These are phyloP conservation scores for Pseudohalonectria lignicola DNA, from an alignment of 2,329 filamentous ascomycete genomes.

Conservation along the genomic window DNA sequence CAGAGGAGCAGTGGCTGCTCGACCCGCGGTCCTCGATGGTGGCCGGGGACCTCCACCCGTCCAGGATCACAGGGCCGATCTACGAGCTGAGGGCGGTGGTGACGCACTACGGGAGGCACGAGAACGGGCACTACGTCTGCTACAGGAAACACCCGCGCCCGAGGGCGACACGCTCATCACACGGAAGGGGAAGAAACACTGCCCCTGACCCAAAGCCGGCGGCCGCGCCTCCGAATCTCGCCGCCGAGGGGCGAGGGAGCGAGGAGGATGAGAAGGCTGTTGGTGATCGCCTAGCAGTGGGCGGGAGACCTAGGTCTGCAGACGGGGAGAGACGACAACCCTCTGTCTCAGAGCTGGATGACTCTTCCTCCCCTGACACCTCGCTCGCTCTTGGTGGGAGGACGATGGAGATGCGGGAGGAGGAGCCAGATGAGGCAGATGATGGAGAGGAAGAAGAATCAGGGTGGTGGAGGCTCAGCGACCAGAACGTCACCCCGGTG, in stretches of 20 bases:
- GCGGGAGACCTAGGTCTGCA: too few relatives aligned
- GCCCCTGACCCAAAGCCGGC: slow-evolving; percentile 5
- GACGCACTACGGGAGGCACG: slow-evolving; percentile 81
- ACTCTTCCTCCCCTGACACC: slow-evolving; percentile 5
- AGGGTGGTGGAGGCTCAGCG: slow-evolving; percentile 86
- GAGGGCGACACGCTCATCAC: neutral
- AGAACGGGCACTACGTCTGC: slow-evolving; percentile 93
- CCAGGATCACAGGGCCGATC: slow-evolving; percentile 42
- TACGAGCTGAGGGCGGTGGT: slow-evolving; percentile 79
- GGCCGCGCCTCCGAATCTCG: slow-evolving; percentile 2
- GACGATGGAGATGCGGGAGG: slow-evolving; percentile 13
- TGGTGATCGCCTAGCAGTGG: too few relatives aligned
- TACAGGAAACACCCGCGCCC: slow-evolving; percentile 58
- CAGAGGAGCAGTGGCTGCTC: slow-evolving; percentile 60
- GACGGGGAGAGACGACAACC: too few relatives aligned
- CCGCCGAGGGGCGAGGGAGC: neutral
- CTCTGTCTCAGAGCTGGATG: slow-evolving; percentile 5
- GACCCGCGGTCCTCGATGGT: slow-evolving; percentile 67
- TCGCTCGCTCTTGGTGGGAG: too few relatives aligned
- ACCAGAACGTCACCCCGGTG: slow-evolving; percentile 70
- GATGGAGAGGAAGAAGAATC: slow-evolving; percentile 21
- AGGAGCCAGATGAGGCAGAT: slow-evolving; percentile 10
- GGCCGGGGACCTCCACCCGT: slow-evolving; percentile 37
- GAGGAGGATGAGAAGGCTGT: neutral
- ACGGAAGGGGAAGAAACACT: neutral